Evolutionary conservation across 192 early-diverging fungal genomes (phyloP).

Genomic region (Spizellomyces sp.): DNA sequence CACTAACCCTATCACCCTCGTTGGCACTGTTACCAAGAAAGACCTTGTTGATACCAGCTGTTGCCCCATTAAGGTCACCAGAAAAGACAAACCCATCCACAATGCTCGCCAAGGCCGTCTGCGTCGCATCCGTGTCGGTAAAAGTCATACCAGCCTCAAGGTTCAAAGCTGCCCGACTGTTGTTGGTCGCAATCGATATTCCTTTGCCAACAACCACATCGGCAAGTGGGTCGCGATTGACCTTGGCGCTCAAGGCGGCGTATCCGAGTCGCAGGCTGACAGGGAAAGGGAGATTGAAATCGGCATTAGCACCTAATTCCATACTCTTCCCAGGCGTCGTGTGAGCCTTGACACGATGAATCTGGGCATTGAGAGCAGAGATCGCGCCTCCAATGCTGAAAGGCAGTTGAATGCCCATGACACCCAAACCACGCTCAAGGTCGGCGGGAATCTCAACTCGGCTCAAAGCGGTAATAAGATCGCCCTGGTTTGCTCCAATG

Average conservation of each 20-base stretch:
- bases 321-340: slow-evolving; percentile 20
- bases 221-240: slow-evolving; percentile 24
- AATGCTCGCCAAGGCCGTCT: slow-evolving; percentile 16
- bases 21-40: slow-evolving; percentile 19
- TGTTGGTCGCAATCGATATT: slow-evolving; percentile 8
- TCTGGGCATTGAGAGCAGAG: slow-evolving; percentile 18
- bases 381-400: slow-evolving; percentile 19
- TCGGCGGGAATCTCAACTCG: slow-evolving; percentile 31
- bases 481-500: slow-evolving; percentile 17
- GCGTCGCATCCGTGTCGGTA: slow-evolving; percentile 21
- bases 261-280: slow-evolving; percentile 23
- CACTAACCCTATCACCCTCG: background rate
- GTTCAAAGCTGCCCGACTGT: slow-evolving; percentile 12
- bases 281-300: slow-evolving; percentile 34
- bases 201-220: slow-evolving; percentile 17
- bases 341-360: slow-evolving; percentile 21
- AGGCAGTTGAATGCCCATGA: slow-evolving; percentile 19
- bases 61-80: slow-evolving; percentile 12
- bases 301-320: slow-evolving; percentile 16
- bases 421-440: slow-evolving; percentile 28
- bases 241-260: slow-evolving; percentile 7
- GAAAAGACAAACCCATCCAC: slow-evolving; percentile 20
- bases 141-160: slow-evolving; percentile 19
- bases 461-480: slow-evolving; percentile 33
- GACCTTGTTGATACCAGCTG: slow-evolving; percentile 21